These are phyloP conservation scores for Cyberlindnera sargentensis DNA, from an alignment of 805 yeast species.

Conservation along the genomic window DNA sequence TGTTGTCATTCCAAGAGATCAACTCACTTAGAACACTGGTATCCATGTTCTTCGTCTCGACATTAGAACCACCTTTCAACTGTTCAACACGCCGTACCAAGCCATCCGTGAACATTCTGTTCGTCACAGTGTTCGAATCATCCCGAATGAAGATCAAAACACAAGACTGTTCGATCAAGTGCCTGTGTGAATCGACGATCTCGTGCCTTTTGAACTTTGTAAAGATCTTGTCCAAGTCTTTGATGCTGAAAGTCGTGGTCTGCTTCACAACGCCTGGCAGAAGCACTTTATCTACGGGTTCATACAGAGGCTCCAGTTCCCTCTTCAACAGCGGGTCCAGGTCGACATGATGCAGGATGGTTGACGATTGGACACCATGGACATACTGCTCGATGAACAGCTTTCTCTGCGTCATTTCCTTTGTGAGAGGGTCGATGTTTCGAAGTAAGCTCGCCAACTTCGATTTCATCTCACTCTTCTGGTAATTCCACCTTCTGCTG, in stretches of 20 bases:
- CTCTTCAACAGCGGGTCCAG: conserved; percentile 10
- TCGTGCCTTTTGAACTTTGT: conserved; percentile 3
- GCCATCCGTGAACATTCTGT: conserved; percentile 4
- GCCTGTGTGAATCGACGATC: conserved; percentile 3
- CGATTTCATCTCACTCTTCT: neutral
- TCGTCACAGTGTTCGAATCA: conserved; percentile 7
- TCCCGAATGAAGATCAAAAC: conserved; percentile 9
- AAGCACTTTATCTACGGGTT: conserved; percentile 2
- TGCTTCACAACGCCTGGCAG: conserved; percentile 2
- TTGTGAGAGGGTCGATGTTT: conserved; percentile 7
- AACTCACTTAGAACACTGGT: conserved; percentile 1
- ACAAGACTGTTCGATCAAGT: conserved; percentile 1
- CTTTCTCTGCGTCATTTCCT: conserved; percentile 10
- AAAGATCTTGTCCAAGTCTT: conserved; percentile 4
- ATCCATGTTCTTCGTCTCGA: conserved; percentile 6
- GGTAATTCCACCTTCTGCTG: neutral
- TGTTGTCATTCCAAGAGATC: neutral
- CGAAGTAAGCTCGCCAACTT: neutral
- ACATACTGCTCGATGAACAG: conserved; percentile 12
- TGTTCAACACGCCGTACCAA: conserved; percentile 3
- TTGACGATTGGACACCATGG: conserved; percentile 1
- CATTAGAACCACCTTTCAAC: neutral
- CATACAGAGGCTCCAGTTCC: conserved; percentile 8
- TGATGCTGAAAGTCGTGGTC: conserved; percentile 3
- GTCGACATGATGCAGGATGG: conserved; percentile 2